phyloP scores from a whole-genome alignment of 108 stramenopile genomes.

The Ochromonas danica region DNA sequence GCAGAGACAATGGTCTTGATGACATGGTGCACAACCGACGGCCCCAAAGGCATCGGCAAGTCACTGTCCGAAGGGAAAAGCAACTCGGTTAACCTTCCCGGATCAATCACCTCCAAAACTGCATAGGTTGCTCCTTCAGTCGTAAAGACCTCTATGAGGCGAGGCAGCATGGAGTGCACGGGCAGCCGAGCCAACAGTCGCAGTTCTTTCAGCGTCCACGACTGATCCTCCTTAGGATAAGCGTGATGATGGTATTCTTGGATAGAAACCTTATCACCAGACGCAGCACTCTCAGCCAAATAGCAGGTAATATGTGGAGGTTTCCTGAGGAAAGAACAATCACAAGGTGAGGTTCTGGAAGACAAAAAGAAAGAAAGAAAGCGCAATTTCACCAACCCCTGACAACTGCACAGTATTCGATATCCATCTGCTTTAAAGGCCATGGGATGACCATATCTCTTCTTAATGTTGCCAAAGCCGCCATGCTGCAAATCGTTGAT shows the following conservation, averaged over 20 bases:
- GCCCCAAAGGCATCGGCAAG: too few species aligned
- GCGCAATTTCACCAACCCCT: background rate
- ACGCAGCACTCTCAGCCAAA: background rate
- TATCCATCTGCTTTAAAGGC: background rate
- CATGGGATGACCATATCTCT: background rate
- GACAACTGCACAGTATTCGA: background rate
- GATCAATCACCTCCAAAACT: background rate
- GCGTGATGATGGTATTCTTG: background rate
- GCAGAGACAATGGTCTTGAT: background rate
- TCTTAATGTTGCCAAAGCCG: background rate
- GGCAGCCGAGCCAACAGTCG: background rate
- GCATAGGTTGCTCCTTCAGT: background rate
- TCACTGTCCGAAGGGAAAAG: too few species aligned
- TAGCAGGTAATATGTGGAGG: background rate
- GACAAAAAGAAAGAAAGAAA: background rate
- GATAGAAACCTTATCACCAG: background rate
- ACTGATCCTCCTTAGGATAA: background rate
- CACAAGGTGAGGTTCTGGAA: background rate
- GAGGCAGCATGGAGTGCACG: background rate
- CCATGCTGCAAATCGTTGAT: background rate
- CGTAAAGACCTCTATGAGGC: background rate
- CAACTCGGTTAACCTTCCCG: background rate
- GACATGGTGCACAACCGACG: background rate
- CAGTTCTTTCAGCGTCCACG: background rate
- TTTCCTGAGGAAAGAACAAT: background rate